Percentiles rank a stretch among this genome's conserved stretches.
Evolutionary conservation across 2,329 filamentous ascomycete species (phyloP).

Genomic region (Aurifilum marmelostoma): DNA sequence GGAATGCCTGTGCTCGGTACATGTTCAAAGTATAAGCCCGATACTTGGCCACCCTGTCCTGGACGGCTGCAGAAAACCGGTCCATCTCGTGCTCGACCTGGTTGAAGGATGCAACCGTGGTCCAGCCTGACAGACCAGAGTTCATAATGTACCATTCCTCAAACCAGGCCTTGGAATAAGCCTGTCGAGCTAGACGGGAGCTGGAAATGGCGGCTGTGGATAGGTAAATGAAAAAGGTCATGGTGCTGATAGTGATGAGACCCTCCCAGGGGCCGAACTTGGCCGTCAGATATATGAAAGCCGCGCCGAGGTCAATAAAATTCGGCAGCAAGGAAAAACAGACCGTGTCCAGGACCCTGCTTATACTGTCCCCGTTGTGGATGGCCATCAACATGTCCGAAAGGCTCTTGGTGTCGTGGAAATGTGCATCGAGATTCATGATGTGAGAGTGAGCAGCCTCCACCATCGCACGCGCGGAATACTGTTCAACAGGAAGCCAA

Average conservation of each 20-base stretch:
- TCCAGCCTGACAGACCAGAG: conserved; percentile 61
- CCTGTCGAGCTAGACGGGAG: conserved; percentile 53
- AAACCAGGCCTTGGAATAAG: conserved; percentile 56
- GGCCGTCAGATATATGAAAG: conserved; percentile 62
- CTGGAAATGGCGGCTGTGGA: conserved; percentile 55
- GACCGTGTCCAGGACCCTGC: conserved; percentile 60
- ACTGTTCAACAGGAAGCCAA: conserved; percentile 62
- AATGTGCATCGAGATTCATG: conserved; percentile 63
- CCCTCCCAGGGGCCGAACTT: conserved; percentile 65
- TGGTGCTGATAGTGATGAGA: conserved; percentile 63
- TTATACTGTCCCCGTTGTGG: conserved; percentile 55
- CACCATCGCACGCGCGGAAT: conserved; percentile 57
- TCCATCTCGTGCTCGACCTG: conserved; percentile 60
- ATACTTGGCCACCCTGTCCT: conserved; percentile 42
- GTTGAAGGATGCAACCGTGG: conserved; percentile 63
- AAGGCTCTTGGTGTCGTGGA: conserved; percentile 63
- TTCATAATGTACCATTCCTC: conserved; percentile 60
- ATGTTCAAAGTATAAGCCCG: conserved; percentile 49
- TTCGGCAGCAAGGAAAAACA: conserved; percentile 62
- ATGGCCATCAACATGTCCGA: conserved; percentile 63
- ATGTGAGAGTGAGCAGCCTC: conserved; percentile 62
- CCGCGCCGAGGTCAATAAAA: conserved; percentile 62
- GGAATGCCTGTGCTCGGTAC: conserved; percentile 56
- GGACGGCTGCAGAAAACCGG: conserved; percentile 56
- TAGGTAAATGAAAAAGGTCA: conserved; percentile 58